These are phyloP conservation scores for Penicillium sp. DNA, from an alignment of 2,329 filamentous ascomycete genomes.

Conservation along the genomic window DNA sequence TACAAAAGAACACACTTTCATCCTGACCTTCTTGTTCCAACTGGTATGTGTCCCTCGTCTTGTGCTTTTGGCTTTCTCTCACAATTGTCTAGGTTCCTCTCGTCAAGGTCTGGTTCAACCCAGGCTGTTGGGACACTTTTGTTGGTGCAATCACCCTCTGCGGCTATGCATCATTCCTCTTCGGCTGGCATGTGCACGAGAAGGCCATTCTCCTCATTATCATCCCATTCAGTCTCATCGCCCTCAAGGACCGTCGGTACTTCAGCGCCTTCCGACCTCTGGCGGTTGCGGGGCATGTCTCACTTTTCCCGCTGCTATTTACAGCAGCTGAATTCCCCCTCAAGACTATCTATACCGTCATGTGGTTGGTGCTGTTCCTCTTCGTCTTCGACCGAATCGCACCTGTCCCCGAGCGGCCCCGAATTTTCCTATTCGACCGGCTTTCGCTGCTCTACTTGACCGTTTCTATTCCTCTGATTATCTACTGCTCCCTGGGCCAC, in stretches of 20 bases:
- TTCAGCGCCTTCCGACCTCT: conserved; percentile 88
- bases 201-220: conserved; percentile 94
- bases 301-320: conserved; percentile 89
- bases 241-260: conserved; percentile 83
- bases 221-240: conserved; percentile 90
- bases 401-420: conserved; percentile 72
- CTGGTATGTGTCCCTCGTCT: conserved; percentile 45
- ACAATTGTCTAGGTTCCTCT: conserved; percentile 59
- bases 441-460: conserved; percentile 88
- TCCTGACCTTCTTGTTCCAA: conserved; percentile 79
- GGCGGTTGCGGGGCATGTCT: conserved; percentile 90
- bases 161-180: conserved; percentile 93
- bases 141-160: conserved; percentile 87
- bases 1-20: conserved; percentile 74
- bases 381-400: conserved; percentile 83
- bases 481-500: conserved; percentile 84
- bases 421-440: conserved; percentile 86
- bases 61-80: conserved; percentile 10
- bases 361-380: conserved; percentile 86
- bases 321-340: conserved; percentile 89
- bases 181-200: conserved; percentile 98
- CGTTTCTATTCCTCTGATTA: conserved; percentile 80
- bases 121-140: conserved; percentile 87
- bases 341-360: conserved; percentile 87
- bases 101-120: conserved; percentile 73